Percentiles rank a stretch among this genome's conserved stretches.
These are phyloP conservation scores for Paratrypanosoma confusum DNA, from an alignment of 208 protist genomes.

Conservation along the genomic window DNA sequence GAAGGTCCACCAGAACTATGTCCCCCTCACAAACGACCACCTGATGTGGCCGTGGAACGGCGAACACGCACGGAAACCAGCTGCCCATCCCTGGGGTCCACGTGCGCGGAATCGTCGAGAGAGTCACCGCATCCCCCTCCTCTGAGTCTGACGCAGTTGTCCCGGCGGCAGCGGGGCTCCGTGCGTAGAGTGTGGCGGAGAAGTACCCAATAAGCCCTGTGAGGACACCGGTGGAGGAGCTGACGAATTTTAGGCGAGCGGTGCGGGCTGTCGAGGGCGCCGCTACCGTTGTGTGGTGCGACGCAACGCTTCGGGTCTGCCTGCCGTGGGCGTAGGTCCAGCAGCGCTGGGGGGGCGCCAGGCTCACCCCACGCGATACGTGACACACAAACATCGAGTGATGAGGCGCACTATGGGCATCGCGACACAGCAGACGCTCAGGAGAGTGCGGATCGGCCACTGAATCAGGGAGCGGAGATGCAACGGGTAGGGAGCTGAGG, in stretches of 20 bases:
- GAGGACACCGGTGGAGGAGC: slow-evolving; percentile 3
- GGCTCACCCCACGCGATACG: slow-evolving; percentile 28
- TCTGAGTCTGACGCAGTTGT: slow-evolving; percentile 14
- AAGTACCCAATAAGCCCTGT: slow-evolving; percentile 71
- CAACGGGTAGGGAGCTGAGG: slow-evolving; percentile 11
- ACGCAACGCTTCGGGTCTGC: neutral
- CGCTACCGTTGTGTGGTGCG: neutral
- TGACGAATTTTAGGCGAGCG: neutral
- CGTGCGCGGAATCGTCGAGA: slow-evolving; percentile 10
- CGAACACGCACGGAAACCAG: slow-evolving; percentile 78
- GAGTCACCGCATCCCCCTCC: neutral
- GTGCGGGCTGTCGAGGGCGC: neutral
- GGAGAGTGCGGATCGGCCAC: slow-evolving; percentile 23
- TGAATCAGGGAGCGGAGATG: neutral
- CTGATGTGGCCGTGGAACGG: slow-evolving; percentile 34
- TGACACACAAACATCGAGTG: slow-evolving; percentile 72
- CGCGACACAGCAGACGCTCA: too few relatives aligned
- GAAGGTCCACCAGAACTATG: neutral
- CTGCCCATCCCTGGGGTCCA: slow-evolving; percentile 70
- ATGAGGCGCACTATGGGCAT: slow-evolving; percentile 47
- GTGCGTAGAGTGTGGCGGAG: slow-evolving; percentile 39
- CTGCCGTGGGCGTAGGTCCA: slow-evolving; percentile 67
- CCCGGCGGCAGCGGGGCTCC: neutral
- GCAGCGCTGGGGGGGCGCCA: slow-evolving; percentile 45
- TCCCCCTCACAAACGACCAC: slow-evolving; percentile 14